Base-by-base conservation (phyloP, 441 rosid genomes). In the California macrophylla region DNA sequence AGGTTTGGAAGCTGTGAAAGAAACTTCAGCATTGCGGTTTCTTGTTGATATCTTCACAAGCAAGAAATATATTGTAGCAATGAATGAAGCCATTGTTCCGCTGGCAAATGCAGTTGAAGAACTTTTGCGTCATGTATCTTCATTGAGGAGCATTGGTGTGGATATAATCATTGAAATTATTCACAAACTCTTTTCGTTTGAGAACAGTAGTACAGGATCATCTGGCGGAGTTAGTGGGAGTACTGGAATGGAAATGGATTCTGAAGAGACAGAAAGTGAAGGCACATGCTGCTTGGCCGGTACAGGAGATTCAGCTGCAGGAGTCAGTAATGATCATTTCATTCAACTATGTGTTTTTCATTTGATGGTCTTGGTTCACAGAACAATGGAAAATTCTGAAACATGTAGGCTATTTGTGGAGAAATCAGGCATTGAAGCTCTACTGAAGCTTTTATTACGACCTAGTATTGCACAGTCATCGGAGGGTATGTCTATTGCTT, bases 81-180 rank as follows among this genome's bases (percentile, higher is more conserved):
- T 95, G 96, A 92, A 92, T 86, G 97, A 92, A 71, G 97, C 98
- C 45, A 85, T 95, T 74, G 95, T 90, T 82, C 97, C 98, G 68
- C 82, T 95, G 82, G 89, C 98, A 54, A 92, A 86, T 84, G 99
- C 98, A 0, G 96, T 95, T 76, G 98, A 95, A 78, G 99, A 95
- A 84, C 99, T 95, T 80, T 75, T 90, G 80, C 96, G 99, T 28
- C 99, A 95, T 81, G 98, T 89, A 7, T 77, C 96, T 72, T 89
- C 97, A 36, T 70, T 95, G 76, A 95, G 99, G 80, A 81, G 86
- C 77, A 79, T 71, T 29, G 98, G 99, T 74, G 96, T 90, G 78
- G 99, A 95, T 81, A 87, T 92, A 78, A 89, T 95, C 20, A 84
- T 92, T 72, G 98, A 95, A 81, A 88, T 95, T 80, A 81, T 92